Conservation (phyloP, 2,329 filamentous ascomycete species). For the Nemania diffusa region DNA sequence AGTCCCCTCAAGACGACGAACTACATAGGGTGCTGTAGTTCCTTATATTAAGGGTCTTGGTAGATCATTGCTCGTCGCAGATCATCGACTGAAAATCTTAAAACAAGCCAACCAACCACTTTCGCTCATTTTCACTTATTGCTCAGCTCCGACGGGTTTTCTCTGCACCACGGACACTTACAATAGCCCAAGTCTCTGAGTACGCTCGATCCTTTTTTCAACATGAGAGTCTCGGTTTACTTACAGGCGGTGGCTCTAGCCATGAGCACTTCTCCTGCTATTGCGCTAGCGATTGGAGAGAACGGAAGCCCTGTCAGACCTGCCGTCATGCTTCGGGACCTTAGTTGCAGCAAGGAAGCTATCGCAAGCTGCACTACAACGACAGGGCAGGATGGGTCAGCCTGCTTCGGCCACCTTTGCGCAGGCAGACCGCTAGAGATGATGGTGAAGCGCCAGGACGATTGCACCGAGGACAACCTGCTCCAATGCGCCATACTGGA, state of each 20-base stretch:
- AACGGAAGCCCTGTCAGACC: background rate
- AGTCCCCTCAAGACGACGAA: conserved; percentile 9
- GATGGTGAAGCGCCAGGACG: conserved; percentile 40
- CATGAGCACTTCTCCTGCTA: conserved; percentile 15
- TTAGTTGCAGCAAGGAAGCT: conserved; percentile 17
- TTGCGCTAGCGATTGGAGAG: conserved; percentile 19
- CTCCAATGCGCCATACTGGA: conserved; percentile 42
- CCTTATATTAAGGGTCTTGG: conserved; percentile 37
- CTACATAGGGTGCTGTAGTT: conserved; percentile 3
- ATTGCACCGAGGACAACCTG: conserved; percentile 45
- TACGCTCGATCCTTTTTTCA: conserved; percentile 12
- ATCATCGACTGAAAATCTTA: conserved; percentile 40
- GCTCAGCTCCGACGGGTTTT: background rate
- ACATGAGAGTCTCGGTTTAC: conserved; percentile 24
- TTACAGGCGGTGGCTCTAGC: conserved; percentile 20
- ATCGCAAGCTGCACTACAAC: conserved; percentile 24
- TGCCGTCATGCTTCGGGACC: conserved; percentile 11
- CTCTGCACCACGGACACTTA: conserved; percentile 17
- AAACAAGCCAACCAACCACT: conserved; percentile 34
- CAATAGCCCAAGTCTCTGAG: conserved; percentile 14
- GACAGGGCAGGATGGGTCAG: conserved; percentile 19
- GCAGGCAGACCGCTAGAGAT: conserved; percentile 25
- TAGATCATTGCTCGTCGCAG: conserved; percentile 41
- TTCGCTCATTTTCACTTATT: conserved; percentile 32
- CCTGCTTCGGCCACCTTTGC: conserved; percentile 43